Evolutionary conservation across 495 filamentous ascomycete genomes (phyloP), one percentile per base, ranked within the genome.

Genomic region (Trichoderma gamsii): DNA sequence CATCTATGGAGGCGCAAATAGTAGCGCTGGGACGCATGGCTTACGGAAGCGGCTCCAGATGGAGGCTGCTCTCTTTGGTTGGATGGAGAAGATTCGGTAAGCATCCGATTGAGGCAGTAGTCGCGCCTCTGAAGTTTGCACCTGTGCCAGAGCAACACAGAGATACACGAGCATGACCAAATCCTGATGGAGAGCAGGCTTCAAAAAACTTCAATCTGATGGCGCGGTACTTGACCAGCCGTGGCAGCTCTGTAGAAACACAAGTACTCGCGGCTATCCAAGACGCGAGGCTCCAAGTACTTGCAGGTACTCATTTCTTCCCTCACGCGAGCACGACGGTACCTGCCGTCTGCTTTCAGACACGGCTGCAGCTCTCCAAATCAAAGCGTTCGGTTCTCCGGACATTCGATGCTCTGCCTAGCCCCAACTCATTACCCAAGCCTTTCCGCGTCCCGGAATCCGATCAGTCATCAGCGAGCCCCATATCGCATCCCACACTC

Each of bases 381-480:
- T 46, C 0, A 4, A 15, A 4, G 12, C 12, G 29, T 16, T 46
- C 43, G 43, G 43, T 16, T 46, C 43, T 46, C 43, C 43, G 43
- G 43, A 46, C 43, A 46, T 46, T 46, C 18, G 43, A 46, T 46
- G 43, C 43, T 46, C 43, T 16, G 51, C n/a, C 9, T 56, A 25
- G 18, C n/a, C 3, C n/a, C 51, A 21, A 12, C n/a, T 23, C 3
- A 32, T 61, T 32, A 32, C 56, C 56, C 56, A 61, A 52, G 35
- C 56, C 56, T 61, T 61, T 61, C 56, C 56, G 56, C 23, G 56
- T 61, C 56, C 27, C 23, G 56, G 56, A 13, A 61, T 61, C 56
- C 27, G 56, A 61, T 61, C 56, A 61, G 56, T 61, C 56, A 61
- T 61, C 56, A 61, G 8, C 56, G 9, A 16, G 56, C 56, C 23